These are phyloP conservation scores for Papiliotrema fonsecae DNA, from an alignment of 1,284 basidiomycete genomes.

Conservation along the genomic window DNA sequence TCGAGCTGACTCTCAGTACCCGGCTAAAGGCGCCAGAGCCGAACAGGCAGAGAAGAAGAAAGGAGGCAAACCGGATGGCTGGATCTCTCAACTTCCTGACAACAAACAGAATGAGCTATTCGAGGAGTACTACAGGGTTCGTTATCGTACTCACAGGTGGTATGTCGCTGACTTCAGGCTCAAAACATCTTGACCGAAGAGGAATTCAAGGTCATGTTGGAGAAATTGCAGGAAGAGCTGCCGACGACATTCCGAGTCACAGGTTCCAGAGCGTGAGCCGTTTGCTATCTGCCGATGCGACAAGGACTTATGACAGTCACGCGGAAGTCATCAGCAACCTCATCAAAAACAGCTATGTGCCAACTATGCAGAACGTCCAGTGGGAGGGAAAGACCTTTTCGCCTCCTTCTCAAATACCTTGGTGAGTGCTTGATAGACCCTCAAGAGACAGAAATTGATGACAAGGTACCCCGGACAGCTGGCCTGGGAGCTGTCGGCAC, in stretches of 20 bases:
- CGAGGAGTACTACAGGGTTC: slow-evolving; percentile 64
- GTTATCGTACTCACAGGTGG: slow-evolving; percentile 2
- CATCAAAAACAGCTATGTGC: slow-evolving; percentile 72
- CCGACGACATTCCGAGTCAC: slow-evolving; percentile 95
- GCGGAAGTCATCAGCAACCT: slow-evolving; percentile 67
- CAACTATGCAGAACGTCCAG: slow-evolving; percentile 65
- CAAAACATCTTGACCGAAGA: slow-evolving; percentile 47
- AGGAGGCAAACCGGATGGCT: slow-evolving; percentile 15
- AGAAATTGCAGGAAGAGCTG: slow-evolving; percentile 64
- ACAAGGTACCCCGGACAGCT: slow-evolving; percentile 85
- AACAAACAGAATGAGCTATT: slow-evolving; percentile 58
- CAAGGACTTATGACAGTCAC: slow-evolving; percentile 51
- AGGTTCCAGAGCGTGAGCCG: slow-evolving; percentile 70
- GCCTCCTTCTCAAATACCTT: slow-evolving; percentile 79
- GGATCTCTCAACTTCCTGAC: slow-evolving; percentile 6
- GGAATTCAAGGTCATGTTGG: slow-evolving; percentile 77
- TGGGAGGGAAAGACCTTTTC: slow-evolving; percentile 64
- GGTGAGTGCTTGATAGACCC: slow-evolving; percentile 53
- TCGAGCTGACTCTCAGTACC: neutral
- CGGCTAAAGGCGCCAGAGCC: slow-evolving; percentile 1
- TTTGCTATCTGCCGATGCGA: neutral
- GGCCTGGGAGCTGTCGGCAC: slow-evolving; percentile 92
- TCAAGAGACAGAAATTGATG: slow-evolving; percentile 1
- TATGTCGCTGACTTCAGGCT: slow-evolving; percentile 11
- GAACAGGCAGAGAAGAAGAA: neutral